Evolutionary conservation across 2,329 filamentous ascomycete species (phyloP), one percentile per base, ranked within the genome.

Genomic region (Trichoderma atrobrunneum): DNA sequence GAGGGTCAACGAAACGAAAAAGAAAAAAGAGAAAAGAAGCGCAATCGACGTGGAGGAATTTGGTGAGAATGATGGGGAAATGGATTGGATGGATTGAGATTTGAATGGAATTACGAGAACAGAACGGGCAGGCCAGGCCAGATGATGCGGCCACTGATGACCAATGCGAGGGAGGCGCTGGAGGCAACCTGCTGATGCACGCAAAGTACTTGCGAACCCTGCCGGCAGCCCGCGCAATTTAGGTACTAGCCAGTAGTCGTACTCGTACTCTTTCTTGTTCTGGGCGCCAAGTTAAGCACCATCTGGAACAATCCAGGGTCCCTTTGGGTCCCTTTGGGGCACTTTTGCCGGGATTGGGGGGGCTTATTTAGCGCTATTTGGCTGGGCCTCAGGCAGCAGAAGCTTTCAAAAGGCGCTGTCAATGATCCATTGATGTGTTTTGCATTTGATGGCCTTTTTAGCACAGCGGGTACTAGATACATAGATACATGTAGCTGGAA

Each of bases 81-180:
- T 39, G 36, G 36, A 30, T 30, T 36, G 67, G 67, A 66, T 8
- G 65, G 65, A 43, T 36, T 67, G 59, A 56, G 28, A 24, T 18
- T 18, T 48, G 16, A 61, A 63, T 26, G 65, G 28, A 66, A 32
- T 34, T 39, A 11, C 43, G 43, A 51, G n/a, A 21, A 32, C 57
- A 60, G 57, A 34, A 54, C 54, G 48, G 64, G 30, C n/a, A 43
- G 43, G 34, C 32, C 60, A 59, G 62, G 32, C 34, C 61, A 60
- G 64, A 69, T 61, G 64, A 72, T 69, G 64, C 70, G 64, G 67
- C 70, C 57, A 48, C 60, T 72, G 63, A 72, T 72, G 70, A 65
- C 69, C 65, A 69, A 72, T 72, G 70, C 30, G 56, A 72, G 64
- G 70, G 48, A 56, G 39, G 66, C 34, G 36, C 34, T 39, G 54